Evolutionary conservation across 2,329 filamentous ascomycete species (phyloP).

Genomic region (Trichoderma oligosporum): DNA sequence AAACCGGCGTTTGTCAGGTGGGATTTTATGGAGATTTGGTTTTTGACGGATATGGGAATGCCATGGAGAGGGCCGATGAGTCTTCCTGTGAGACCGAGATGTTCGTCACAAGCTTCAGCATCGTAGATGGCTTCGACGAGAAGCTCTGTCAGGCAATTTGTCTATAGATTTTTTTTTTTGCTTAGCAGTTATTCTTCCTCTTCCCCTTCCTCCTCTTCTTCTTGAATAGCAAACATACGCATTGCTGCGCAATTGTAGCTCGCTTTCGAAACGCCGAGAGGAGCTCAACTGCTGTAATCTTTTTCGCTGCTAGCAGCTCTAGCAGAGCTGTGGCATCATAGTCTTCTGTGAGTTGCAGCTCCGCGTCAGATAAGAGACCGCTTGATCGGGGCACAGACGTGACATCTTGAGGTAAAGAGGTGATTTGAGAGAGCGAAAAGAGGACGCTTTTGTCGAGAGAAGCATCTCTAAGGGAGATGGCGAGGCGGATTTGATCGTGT

Average conservation of each 20-base stretch:
- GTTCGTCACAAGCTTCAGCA: constrained; percentile 12
- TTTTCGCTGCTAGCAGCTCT: constrained; percentile 11
- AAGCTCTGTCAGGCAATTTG: constrained; percentile 17
- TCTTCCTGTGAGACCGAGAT: constrained; percentile 8
- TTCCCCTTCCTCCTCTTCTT: no score
- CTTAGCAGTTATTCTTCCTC: no score
- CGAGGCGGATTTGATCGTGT: constrained; percentile 7
- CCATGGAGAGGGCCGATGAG: constrained; percentile 18
- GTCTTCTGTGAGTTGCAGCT: constrained; percentile 12
- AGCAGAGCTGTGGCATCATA: constrained; percentile 15
- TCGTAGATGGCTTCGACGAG: constrained; percentile 14
- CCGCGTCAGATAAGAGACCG: constrained; percentile 2
- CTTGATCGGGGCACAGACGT: constrained; percentile 10
- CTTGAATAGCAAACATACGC: not conserved
- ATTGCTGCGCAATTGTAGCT: constrained; percentile 16
- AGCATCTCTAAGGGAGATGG: constrained; percentile 1
- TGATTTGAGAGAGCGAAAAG: constrained; percentile 3
- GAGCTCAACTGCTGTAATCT: constrained; percentile 7
- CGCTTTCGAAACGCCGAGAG: constrained; percentile 13
- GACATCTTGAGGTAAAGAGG: constrained; percentile 1
- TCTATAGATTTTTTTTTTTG: not conserved
- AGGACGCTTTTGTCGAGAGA: constrained; percentile 16
- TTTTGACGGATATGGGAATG: constrained; percentile 16
- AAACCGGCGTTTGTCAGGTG: constrained; percentile 12
- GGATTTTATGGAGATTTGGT: not conserved